Conservation (phyloP, 2,329 filamentous ascomycete species). For the Beauveria scarabaeidicola region DNA sequence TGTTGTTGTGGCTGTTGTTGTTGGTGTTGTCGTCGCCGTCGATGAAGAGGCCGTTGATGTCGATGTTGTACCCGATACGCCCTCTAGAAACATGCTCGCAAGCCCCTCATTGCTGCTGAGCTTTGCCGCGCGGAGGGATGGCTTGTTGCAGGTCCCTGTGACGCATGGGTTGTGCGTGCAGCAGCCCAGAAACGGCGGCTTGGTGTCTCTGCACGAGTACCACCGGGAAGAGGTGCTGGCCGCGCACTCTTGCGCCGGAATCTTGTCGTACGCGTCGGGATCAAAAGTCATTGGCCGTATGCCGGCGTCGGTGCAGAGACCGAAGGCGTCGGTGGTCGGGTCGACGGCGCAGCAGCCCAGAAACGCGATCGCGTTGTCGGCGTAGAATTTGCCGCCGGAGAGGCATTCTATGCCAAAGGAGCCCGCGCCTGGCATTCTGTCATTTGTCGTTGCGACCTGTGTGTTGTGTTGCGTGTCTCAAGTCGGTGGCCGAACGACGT, state of each 20-base stretch:
- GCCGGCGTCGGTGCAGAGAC: constrained; percentile 24
- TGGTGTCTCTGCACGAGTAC: constrained; percentile 25
- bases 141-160: constrained; percentile 12
- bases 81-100: background rate
- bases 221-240: constrained; percentile 19
- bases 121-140: constrained; percentile 11
- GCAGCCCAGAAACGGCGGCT: constrained; percentile 31
- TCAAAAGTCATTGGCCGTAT: constrained; percentile 23
- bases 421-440: background rate
- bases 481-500: background rate
- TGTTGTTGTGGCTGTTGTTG: background rate
- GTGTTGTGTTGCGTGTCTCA: background rate
- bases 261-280: constrained; percentile 16
- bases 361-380: constrained; percentile 26
- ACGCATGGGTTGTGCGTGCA: constrained; percentile 22
- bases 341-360: constrained; percentile 33
- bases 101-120: constrained; percentile 17
- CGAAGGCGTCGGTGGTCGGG: constrained; percentile 24
- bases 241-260: constrained; percentile 25
- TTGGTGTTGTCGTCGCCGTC: background rate
- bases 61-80: background rate
- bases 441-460: background rate
- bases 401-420: constrained; percentile 24
- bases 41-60: background rate
- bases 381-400: constrained; percentile 26